These are phyloP conservation scores for Erodium texanum DNA, from an alignment of 441 rosid genomes.

Conservation along the genomic window DNA sequence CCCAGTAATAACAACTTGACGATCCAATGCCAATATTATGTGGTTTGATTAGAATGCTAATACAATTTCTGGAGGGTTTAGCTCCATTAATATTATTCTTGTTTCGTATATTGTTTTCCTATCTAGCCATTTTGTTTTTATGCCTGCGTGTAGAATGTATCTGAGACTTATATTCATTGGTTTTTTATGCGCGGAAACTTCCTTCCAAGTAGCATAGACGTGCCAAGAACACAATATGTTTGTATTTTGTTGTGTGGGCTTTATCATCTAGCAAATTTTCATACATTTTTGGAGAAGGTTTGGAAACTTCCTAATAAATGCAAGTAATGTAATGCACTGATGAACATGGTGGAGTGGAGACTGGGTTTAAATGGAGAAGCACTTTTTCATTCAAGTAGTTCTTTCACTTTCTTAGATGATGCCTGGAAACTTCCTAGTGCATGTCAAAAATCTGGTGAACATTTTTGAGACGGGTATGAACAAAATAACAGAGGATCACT, in stretches of 20 bases:
- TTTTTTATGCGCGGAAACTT: constrained; percentile 12
- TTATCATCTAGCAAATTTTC: background rate
- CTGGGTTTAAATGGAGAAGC: background rate
- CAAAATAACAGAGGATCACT: background rate
- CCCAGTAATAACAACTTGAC: background rate
- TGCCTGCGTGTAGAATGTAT: background rate
- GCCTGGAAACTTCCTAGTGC: background rate
- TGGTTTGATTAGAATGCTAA: background rate
- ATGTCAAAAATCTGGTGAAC: background rate
- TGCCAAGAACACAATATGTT: constrained; percentile 4
- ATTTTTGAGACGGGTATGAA: background rate
- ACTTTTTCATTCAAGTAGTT: background rate
- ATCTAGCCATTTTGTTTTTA: background rate
- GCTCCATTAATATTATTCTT: background rate
- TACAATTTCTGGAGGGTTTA: background rate
- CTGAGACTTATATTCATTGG: background rate
- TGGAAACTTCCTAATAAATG: constrained; percentile 13
- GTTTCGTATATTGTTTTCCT: background rate
- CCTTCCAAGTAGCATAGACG: constrained; percentile 5
- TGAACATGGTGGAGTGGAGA: background rate
- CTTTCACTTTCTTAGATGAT: background rate
- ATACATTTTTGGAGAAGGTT: constrained; percentile 8
- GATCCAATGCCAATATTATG: background rate
- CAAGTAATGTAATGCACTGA: background rate
- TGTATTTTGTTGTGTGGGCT: background rate